Evolutionary conservation across 2,329 filamentous ascomycete genomes (phyloP), one percentile per base, ranked within the genome.

Genomic region (Trematosphaeria pertusa): DNA sequence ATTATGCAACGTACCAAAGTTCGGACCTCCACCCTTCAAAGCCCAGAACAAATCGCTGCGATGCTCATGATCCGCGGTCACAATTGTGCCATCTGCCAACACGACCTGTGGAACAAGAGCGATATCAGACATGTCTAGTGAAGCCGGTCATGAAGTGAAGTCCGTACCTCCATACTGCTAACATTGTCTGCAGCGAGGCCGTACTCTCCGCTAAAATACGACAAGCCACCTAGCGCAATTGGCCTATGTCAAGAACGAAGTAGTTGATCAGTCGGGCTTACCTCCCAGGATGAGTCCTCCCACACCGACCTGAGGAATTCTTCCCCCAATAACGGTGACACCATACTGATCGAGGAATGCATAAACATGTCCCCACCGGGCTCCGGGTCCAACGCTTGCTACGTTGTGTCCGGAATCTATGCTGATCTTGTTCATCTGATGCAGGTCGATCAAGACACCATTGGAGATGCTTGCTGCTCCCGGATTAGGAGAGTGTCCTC

Each of bases 21-120:
- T 47, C 7, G 28, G 17, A 1, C 28, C 28, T 15, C 47, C 47
- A 12, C 47, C 47, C 18, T 46, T 46, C n/a, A 50, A 28, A 10
- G 36, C 42, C 36, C 31, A 31, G 43, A 61, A 65, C 1, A 65
- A 49, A 42, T 65, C 62, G 3, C 54, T 36, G 21, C 65, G 58
- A 9, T 43, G 12, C 5, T 42, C 26, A 1, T 45, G 47, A 20
- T 52, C 44, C 6, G 47, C 47, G 6, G 38, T 50, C 2, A 45
- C 47, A 11, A 38, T 22, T 8, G 20, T 14, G 12, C 36, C 41
- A 21, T 50, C 42, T 0, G 47, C 36, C 7, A 46, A 14, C 8
- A 50, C 47, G 26, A 49, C 42, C 34, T 45, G 9, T 11, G 7
- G 18, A 18, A 7, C 7, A 36, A 36, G 7, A 17, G 17, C 33